Base-by-base conservation (phyloP, 176 grass and related monocot genomes). In the Triticum urartu region DNA sequence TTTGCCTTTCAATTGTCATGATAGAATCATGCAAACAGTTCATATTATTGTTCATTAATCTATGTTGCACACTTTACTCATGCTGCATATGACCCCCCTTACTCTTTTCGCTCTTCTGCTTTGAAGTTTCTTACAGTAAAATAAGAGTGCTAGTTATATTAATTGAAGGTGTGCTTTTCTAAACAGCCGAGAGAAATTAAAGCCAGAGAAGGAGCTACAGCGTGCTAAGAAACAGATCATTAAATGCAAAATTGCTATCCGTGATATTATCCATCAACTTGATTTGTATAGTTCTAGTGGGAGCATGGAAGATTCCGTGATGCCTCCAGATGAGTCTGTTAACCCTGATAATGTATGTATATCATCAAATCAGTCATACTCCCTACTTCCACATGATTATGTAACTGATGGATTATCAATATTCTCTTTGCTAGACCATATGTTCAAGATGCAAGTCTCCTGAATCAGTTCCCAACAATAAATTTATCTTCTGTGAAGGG, bases 161-260 rank as follows among this genome's bases (percentile, higher is more conserved):
- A 63, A 88, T 73, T 86, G 66, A 71, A 59, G 21, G 15, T 87
- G 20, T 83, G 40, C 39, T 59, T 86, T 88, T 80, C 59, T 24
- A 60, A 81, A 68, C 90, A 99, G 97, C 75, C 93, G 87, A 63
- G 97, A 99, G 85, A 99, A 99, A 90, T 68, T 99, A 84, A 96
- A 90, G 86, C 97, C 97, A 80, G 92, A 96, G 85, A 99, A 99
- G 85, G 97, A 99, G 81, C 87, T 99, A 64, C 88, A 89, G 83
- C 93, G 97, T 92, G 97, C 97, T 83, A 83, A 88, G 86, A 99
- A 93, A 68, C 94, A 96, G 89, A 99, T 99, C 80, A 85, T 92
- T 72, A 94, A 95, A 84, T 93, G 86, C 80, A 96, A 96, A 91
- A 72, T 94, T 86, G 90, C 90, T 86, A 96, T 99, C 70, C 94